Base-by-base conservation (phyloP, 768 basidiomycete genomes). In the Boletus bicolor region DNA sequence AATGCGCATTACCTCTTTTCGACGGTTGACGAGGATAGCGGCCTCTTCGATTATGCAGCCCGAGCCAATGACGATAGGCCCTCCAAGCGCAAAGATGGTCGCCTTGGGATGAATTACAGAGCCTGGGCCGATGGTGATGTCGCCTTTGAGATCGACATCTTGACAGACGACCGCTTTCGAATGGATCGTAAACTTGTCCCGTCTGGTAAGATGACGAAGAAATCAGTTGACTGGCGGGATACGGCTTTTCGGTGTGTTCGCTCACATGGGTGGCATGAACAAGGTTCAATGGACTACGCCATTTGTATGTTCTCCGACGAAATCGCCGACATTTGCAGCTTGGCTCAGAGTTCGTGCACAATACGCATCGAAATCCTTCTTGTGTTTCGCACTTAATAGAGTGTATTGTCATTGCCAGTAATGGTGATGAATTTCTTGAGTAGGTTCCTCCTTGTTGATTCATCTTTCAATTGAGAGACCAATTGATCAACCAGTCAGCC, bases 101-200 rank as follows among this genome's bases (percentile, higher is more conserved):
- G 91, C 93, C 68, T 95, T 93, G 0, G 96, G 95, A 61, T 98
- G 95, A 21, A 98, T 84, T 52, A 98, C 85, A 0, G 88, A 87
- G 85, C 91, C 89, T 68, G 90, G 79, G 28, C 93, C 94, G 54
- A 99, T 89, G 19, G 93, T 95, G 51, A 96, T 90, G 65, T 94
- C 89, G 49, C 97, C 96, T 68, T 92, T 91, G 63, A 98, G 79
- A 59, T 98, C 94, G 32, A 92, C 91, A 75, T 97, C 94, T 67
- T 93, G 89, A 68, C 91, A 93, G 30, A 98, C 89, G 46, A 96
- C 81, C 7, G 93, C 89, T 68, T 86, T 92, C 3, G 93, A 90
- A 61, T 96, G 92, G 44, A 97, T 91, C 7, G 87, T 89, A 66
- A 91, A 87, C 68, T 89, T 91, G 76, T 93, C 89, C 61, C 89